Evolutionary conservation across 305 asterid genomes (phyloP).

Genomic region (Rubia balearica): DNA sequence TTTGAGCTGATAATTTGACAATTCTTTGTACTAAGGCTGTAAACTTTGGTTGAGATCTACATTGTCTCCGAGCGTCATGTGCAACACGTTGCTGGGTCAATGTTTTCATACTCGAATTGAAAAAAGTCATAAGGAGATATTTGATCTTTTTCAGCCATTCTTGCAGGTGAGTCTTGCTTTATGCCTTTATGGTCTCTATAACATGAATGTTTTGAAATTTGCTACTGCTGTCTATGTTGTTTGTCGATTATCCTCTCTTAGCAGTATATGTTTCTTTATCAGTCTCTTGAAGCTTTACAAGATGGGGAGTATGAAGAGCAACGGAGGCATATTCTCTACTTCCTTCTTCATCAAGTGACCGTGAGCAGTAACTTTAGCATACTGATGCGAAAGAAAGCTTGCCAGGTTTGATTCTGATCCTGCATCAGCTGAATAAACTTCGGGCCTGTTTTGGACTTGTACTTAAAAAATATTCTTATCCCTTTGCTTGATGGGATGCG

Average conservation of each 20-base stretch:
- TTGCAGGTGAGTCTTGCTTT: constrained; percentile 62
- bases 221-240: constrained; percentile 13
- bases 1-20: constrained; percentile 17
- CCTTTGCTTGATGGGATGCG: background rate
- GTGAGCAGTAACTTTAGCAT: constrained; percentile 91
- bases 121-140: constrained; percentile 97
- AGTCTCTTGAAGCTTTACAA: constrained; percentile 99
- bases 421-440: constrained; percentile 14
- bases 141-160: constrained; percentile 96
- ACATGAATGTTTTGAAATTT: constrained; percentile 8
- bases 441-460: background rate
- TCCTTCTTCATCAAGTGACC: constrained; percentile 96
- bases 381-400: constrained; percentile 90
- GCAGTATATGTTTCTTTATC: constrained; percentile 17
- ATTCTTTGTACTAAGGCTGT: constrained; percentile 54
- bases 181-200: constrained; percentile 8
- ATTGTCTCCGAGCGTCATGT: constrained; percentile 92
- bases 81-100: constrained; percentile 93
- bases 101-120: constrained; percentile 97
- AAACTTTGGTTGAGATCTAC: constrained; percentile 97
- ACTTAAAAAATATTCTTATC: background rate
- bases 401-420: constrained; percentile 58
- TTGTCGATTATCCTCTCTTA: constrained; percentile 1
- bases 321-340: constrained; percentile 83
- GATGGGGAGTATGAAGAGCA: constrained; percentile 98